Conservation (phyloP, 371 early-diverging fungal species). For the Parasitella parasitica region DNA sequence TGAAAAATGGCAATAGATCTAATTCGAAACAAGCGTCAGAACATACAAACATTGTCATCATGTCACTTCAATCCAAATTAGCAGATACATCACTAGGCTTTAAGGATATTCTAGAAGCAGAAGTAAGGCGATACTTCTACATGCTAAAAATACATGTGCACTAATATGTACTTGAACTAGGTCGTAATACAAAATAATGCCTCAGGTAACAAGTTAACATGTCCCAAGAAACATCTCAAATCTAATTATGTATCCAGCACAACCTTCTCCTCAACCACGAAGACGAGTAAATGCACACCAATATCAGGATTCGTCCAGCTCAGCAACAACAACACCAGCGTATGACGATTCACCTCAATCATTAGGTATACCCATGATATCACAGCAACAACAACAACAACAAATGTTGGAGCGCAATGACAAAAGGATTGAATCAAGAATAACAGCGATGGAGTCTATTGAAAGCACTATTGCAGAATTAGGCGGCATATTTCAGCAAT, state of each 20-base stretch:
- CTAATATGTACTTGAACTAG: background rate
- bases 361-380: slow-evolving; percentile 52
- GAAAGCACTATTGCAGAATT: slow-evolving; percentile 96
- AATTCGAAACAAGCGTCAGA: slow-evolving; percentile 76
- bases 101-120: slow-evolving; percentile 90
- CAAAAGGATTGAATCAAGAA: slow-evolving; percentile 81
- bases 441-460: slow-evolving; percentile 91
- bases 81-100: slow-evolving; percentile 86
- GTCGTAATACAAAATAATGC: background rate
- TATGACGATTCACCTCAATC: slow-evolving; percentile 44
- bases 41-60: slow-evolving; percentile 87
- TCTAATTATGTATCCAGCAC: background rate
- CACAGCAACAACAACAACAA: slow-evolving; percentile 60
- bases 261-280: slow-evolving; percentile 51
- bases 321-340: slow-evolving; percentile 23
- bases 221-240: background rate
- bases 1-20: slow-evolving; percentile 40
- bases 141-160: background rate
- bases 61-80: slow-evolving; percentile 84
- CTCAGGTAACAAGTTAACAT: background rate
- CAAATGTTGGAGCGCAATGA: slow-evolving; percentile 54
- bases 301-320: background rate
- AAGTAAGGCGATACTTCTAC: slow-evolving; percentile 37
- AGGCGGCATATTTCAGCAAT: slow-evolving; percentile 94
- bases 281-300: slow-evolving; percentile 28